Base-by-base conservation (phyloP, 139 green algal species). In the Chlorella sp. region DNA sequence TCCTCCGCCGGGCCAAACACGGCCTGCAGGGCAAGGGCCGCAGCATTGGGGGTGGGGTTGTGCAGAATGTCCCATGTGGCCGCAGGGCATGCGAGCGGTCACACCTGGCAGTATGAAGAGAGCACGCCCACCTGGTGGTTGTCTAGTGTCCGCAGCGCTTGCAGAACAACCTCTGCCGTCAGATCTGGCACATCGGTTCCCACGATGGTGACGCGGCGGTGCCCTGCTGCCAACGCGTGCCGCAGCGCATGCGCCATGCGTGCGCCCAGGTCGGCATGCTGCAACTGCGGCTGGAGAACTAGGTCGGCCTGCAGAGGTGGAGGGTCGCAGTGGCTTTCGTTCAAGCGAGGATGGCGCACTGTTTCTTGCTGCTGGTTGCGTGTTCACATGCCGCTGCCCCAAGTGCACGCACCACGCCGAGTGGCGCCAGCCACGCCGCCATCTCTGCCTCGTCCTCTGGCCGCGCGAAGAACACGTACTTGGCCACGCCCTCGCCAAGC, bases 151-250 rank as follows among this genome's bases (percentile, higher is more conserved):
- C 74, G 65, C 40, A 87, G 41, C n/a, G 80, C 81, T 0, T 54
- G 48, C 48, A 28, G 9, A 34, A 96, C 28, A 65, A 88, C 40
- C 36, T 14, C n/a, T 8, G 73, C 36, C 19, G 69, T 78, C 13
- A 96, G 64, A 65, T 93, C 93, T 30, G 93, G 93, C 46, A 95
- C 88, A 83, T 96, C 93, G 22, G 92, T 95, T 17, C 93, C 93
- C 7, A 91, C 69, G 28, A 96, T 87, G 6, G 92, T 40, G 36
- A 92, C 92, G 64, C 90, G 76, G 26, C 40, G 81, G 44, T 85
- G 68, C 38, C 78, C 54, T 38, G n/a, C 28, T 22, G 34, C 44
- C 36, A 87, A 69, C 1, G 83, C 73, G 24, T 82, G 41, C 54
- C n/a, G 54, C 81, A 95, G 81, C 0, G 92, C 92, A 24, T 85